These are phyloP conservation scores for Naganishia liquefaciens DNA, from an alignment of 1,284 basidiomycete species.

Conservation along the genomic window DNA sequence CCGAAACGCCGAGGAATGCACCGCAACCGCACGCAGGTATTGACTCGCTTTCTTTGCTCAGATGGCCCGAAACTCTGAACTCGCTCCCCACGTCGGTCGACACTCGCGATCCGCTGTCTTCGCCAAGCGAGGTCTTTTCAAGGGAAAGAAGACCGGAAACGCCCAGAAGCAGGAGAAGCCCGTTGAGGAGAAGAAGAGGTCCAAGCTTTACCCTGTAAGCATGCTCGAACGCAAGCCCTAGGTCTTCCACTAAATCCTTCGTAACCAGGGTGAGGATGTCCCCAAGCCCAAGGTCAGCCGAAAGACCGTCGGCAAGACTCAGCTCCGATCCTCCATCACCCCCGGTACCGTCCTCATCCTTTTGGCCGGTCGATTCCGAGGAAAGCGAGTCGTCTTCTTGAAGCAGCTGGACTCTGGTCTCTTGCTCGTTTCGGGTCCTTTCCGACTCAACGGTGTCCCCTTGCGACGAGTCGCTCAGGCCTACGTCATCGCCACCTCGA, in stretches of 20 bases:
- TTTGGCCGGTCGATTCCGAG: slow-evolving; percentile 95
- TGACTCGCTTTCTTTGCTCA: slow-evolving; percentile 42
- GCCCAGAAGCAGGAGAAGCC: slow-evolving; percentile 62
- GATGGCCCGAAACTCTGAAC: slow-evolving; percentile 92
- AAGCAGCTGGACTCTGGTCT: slow-evolving; percentile 94
- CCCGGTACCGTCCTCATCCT: slow-evolving; percentile 96
- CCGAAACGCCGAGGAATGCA: neutral
- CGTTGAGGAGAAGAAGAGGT: slow-evolving; percentile 85
- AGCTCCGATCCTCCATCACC: slow-evolving; percentile 83
- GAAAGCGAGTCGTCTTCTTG: slow-evolving; percentile 97
- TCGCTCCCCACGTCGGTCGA: slow-evolving; percentile 80
- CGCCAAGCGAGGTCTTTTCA: slow-evolving; percentile 71
- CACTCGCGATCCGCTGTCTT: slow-evolving; percentile 77
- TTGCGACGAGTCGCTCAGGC: slow-evolving; percentile 98
- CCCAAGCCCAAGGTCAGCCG: slow-evolving; percentile 86
- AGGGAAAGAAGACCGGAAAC: slow-evolving; percentile 73
- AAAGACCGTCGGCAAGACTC: slow-evolving; percentile 70
- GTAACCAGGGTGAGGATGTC: slow-evolving; percentile 76
- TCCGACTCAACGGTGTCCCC: slow-evolving; percentile 92
- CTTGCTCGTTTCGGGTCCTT: slow-evolving; percentile 94
- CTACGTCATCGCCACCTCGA: slow-evolving; percentile 98
- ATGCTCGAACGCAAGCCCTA: neutral
- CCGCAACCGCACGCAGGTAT: neutral
- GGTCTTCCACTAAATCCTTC: neutral
- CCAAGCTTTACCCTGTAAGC: slow-evolving; percentile 81